phyloP scores from a whole-genome alignment of 352 stramenopile species.

The Peronospora farinosa region DNA sequence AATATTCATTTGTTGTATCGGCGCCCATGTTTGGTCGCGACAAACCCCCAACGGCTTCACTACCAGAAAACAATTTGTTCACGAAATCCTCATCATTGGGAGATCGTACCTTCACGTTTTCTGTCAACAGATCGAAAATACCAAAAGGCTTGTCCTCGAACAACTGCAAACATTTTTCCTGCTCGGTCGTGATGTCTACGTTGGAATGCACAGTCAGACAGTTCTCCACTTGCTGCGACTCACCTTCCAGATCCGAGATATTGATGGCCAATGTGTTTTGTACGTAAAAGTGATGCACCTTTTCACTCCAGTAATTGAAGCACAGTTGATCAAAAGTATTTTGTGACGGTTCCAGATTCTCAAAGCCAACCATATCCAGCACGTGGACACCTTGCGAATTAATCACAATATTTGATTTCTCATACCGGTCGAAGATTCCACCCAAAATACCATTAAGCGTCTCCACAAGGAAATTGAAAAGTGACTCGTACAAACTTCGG shows the following conservation, averaged over 20 bases:
- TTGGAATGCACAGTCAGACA: slow-evolving; percentile 49
- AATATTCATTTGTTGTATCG: slow-evolving; percentile 52
- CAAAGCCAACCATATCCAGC: slow-evolving; percentile 73
- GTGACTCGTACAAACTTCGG: slow-evolving; percentile 66
- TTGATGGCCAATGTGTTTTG: slow-evolving; percentile 67
- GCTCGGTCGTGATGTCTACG: slow-evolving; percentile 44
- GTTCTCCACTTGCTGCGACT: slow-evolving; percentile 62
- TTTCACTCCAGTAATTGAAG: slow-evolving; percentile 85
- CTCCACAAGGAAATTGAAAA: slow-evolving; percentile 75
- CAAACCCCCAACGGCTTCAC: slow-evolving; percentile 45
- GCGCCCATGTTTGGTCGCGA: slow-evolving; percentile 55
- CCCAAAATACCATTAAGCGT: slow-evolving; percentile 76
- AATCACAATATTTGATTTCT: slow-evolving; percentile 79
- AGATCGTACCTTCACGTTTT: slow-evolving; percentile 57
- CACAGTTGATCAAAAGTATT: slow-evolving; percentile 78
- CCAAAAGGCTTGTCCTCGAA: slow-evolving; percentile 72
- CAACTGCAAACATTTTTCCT: slow-evolving; percentile 58
- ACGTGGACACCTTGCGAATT: slow-evolving; percentile 79
- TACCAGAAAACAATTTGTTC: slow-evolving; percentile 66
- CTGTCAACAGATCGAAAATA: slow-evolving; percentile 64
- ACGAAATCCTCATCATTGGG: slow-evolving; percentile 77
- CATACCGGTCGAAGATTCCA: slow-evolving; percentile 77
- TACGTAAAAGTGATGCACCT: slow-evolving; percentile 75
- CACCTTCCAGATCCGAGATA: slow-evolving; percentile 47
- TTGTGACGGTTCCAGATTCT: slow-evolving; percentile 47